Evolutionary conservation across 805 yeast genomes (phyloP), one percentile per base, ranked within the genome.

Genomic region (Candida andamanensis): DNA sequence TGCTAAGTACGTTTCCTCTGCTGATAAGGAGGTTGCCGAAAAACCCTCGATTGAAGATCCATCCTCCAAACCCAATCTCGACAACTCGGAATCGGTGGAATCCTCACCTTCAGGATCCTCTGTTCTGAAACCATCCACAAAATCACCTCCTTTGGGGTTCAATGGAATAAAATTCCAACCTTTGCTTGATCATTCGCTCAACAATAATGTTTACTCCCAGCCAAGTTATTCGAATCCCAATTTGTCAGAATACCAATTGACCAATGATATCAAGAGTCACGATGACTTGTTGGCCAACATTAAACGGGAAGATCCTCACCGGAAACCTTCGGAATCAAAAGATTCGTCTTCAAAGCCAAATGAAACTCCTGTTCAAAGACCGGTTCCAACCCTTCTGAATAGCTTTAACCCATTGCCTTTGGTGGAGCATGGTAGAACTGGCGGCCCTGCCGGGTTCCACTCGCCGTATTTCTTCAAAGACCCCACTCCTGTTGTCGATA

Each of bases 191-290:
- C 6, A 24, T 8, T 13, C 28, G 11, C n/a, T 18, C 8, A 28
- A 20, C 17, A 12, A 16, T 6, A 15, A 15, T 8, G 24, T 34
- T 16, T 37, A 37, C 22, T 37, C 40, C 7, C 34, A 29, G 12
- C 28, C 22, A 2, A 26, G 14, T 33, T 65, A 57, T 44, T 62
- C 69, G 7, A 60, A 65, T 12, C 72, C 72, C 14, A 66, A 66
- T 42, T 49, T 66, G 24, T 63, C 69, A 1, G 70, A 66, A 42
- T 66, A 60, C 41, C 72, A 66, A 46, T 49, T 66, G 34, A 62
- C 57, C 15, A 46, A 66, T 41, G 60, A 61, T 30, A 64, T 66
- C 44, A 43, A 48, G 15, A 54, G 52, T 35, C 70, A 63, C 37
- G 37, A 49, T 17, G 61, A 60, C 29, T 51, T 66, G 27, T 47